Evolutionary conservation across 495 filamentous ascomycete genomes (phyloP).

Genomic region (Venustampulla echinocandica): DNA sequence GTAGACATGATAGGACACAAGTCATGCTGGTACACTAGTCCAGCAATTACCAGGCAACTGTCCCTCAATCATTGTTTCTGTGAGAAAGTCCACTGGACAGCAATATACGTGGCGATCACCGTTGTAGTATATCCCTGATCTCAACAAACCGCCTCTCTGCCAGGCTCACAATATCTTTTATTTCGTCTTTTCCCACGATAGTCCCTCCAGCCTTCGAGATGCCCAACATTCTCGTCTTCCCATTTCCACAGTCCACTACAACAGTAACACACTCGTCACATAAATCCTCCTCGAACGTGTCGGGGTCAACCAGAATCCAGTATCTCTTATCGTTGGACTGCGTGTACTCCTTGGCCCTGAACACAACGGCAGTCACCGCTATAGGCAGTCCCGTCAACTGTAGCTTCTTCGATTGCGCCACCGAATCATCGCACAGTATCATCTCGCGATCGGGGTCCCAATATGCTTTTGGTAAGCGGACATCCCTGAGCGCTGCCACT

Average conservation of each 20-base stretch:
- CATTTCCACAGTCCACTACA: slow-evolving; percentile 53
- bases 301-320: slow-evolving; percentile 81
- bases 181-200: slow-evolving; percentile 43
- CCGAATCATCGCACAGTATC: slow-evolving; percentile 61
- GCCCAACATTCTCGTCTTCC: slow-evolving; percentile 49
- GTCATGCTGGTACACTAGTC: too few relatives aligned
- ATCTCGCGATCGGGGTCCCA: slow-evolving; percentile 79
- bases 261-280: slow-evolving; percentile 66
- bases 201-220: slow-evolving; percentile 81
- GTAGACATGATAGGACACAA: too few relatives aligned
- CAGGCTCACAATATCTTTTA: slow-evolving; percentile 44
- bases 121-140: too few relatives aligned
- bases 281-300: slow-evolving; percentile 78
- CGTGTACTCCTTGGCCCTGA: slow-evolving; percentile 53
- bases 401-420: slow-evolving; percentile 36
- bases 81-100: too few relatives aligned
- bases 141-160: slow-evolving; percentile 47
- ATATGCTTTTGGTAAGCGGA: slow-evolving; percentile 66
- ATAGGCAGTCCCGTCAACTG: slow-evolving; percentile 57
- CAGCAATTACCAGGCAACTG: too few relatives aligned
- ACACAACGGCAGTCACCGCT: slow-evolving; percentile 64
- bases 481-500: slow-evolving; percentile 72
- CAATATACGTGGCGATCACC: too few relatives aligned
- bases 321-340: slow-evolving; percentile 39
- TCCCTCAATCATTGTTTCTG: too few relatives aligned